A percentile compares a stretch with the other conserved stretches of the same genome.
Conservation (phyloP, 2,329 filamentous ascomycete genomes). For the Fusarium zealandicum region DNA sequence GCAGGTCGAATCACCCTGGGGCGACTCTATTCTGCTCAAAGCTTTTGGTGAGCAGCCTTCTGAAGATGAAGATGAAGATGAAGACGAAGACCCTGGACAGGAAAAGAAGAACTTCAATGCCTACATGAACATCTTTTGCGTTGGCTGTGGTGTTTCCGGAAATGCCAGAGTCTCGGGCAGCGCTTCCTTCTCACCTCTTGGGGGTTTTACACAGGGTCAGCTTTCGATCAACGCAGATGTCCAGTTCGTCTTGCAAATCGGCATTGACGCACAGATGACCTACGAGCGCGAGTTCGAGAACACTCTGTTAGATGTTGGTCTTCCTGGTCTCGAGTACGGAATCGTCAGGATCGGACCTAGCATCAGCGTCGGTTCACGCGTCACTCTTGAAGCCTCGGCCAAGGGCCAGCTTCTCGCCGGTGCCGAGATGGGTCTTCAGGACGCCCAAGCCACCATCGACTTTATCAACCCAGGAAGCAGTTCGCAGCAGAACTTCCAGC, state of each 20-base stretch:
- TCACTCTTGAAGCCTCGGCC: slow-evolving; percentile 33
- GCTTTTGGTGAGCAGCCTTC: slow-evolving; percentile 26
- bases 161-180: slow-evolving; percentile 38
- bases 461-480: slow-evolving; percentile 33
- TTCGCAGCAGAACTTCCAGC: slow-evolving; percentile 34
- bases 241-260: neutral
- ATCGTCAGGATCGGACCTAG: neutral
- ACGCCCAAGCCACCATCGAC: slow-evolving; percentile 36
- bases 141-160: slow-evolving; percentile 43
- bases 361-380: neutral
- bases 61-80: slow-evolving; percentile 2
- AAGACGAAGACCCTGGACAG: slow-evolving; percentile 3
- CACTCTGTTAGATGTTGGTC: neutral
- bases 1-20: slow-evolving; percentile 41
- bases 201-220: neutral
- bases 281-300: neutral
- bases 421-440: slow-evolving; percentile 42
- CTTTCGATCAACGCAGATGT: neutral
- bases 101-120: slow-evolving; percentile 15
- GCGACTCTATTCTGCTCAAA: slow-evolving; percentile 41
- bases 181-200: slow-evolving; percentile 25
- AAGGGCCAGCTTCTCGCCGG: slow-evolving; percentile 41
- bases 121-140: slow-evolving; percentile 43
- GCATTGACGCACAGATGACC: neutral
- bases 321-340: neutral